Evolutionary conservation across 2,329 filamentous ascomycete species (phyloP).

Genomic region (Aspergillus fumigatiaffinis): DNA sequence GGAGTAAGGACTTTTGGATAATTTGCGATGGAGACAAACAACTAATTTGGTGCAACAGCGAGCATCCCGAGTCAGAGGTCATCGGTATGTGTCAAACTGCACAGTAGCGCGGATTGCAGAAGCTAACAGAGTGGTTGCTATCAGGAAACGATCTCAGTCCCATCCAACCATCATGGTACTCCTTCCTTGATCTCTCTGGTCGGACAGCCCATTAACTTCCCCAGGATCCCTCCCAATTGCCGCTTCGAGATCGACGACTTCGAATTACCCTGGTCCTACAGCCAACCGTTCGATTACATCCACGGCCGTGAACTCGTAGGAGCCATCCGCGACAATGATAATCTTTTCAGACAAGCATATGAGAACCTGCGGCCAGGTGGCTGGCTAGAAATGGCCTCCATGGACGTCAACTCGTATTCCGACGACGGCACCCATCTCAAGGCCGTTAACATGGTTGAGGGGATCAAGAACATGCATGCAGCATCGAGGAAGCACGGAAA

Average conservation of each 20-base stretch:
- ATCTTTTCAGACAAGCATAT: constrained; percentile 24
- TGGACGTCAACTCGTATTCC: constrained; percentile 92
- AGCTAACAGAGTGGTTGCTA: background rate
- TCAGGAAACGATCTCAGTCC: constrained; percentile 30
- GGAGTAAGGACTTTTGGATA: constrained; percentile 22
- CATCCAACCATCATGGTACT: constrained; percentile 30
- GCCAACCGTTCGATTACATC: constrained; percentile 28
- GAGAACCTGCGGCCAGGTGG: constrained; percentile 24
- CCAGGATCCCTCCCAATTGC: constrained; percentile 32
- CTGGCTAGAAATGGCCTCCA: constrained; percentile 49
- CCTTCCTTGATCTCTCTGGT: background rate
- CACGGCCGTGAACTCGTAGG: constrained; percentile 31
- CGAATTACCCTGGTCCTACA: constrained; percentile 27
- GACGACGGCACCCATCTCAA: constrained; percentile 29
- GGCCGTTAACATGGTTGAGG: constrained; percentile 21
- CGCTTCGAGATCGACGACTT: constrained; percentile 33
- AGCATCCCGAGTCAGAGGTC: constrained; percentile 25
- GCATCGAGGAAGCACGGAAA: constrained; percentile 32
- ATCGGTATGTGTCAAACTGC: constrained; percentile 19
- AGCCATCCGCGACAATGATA: constrained; percentile 24
- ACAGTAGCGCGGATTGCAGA: background rate
- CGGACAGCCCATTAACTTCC: background rate
- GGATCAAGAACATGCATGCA: constrained; percentile 26
- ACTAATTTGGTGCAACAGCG: constrained; percentile 13
- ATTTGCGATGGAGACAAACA: background rate